A percentile compares a stretch with the other conserved stretches of the same genome.
phyloP scores from a whole-genome alignment of 2,329 filamentous ascomycete genomes.

The Pseudogymnoascus sp. region DNA sequence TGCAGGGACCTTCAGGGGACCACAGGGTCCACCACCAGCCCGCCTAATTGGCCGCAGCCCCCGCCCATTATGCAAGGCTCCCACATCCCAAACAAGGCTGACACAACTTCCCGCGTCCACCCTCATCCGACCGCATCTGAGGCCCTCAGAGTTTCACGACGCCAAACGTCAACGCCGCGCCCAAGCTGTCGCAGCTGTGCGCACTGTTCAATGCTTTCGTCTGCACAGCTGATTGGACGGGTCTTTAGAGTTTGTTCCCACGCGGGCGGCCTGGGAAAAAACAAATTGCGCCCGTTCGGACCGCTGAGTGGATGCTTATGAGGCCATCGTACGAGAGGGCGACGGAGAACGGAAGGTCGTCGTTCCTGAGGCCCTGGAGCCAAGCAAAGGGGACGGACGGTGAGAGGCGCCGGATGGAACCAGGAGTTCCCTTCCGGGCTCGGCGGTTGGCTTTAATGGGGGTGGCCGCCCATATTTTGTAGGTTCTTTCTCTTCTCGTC shows the following conservation, averaged over 20 bases:
- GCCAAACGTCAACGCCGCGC: neutral
- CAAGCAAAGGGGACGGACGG: neutral
- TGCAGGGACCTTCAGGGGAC: constrained; percentile 3
- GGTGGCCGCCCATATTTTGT: constrained; percentile 7
- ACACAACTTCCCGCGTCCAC: neutral
- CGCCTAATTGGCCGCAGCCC: neutral
- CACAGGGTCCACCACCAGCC: neutral
- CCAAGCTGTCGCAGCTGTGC: neutral
- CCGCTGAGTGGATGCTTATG: neutral
- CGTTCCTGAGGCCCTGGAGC: neutral
- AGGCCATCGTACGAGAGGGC: neutral
- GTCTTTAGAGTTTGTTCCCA: neutral
- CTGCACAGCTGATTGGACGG: neutral
- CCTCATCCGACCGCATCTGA: constrained; percentile 1
- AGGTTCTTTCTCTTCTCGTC: constrained; percentile 17
- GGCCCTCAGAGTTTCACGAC: neutral
- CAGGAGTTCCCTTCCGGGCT: neutral
- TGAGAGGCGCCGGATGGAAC: neutral
- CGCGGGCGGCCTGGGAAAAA: neutral
- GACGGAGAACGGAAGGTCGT: neutral
- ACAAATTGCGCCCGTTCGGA: neutral
- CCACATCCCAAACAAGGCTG: constrained; percentile 1
- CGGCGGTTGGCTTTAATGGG: constrained; percentile 3
- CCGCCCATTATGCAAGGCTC: neutral
- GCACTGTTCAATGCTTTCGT: neutral